Evolutionary conservation across 352 stramenopile genomes (phyloP), one percentile per base, ranked within the genome.

Genomic region (Phytopythium boreale): DNA sequence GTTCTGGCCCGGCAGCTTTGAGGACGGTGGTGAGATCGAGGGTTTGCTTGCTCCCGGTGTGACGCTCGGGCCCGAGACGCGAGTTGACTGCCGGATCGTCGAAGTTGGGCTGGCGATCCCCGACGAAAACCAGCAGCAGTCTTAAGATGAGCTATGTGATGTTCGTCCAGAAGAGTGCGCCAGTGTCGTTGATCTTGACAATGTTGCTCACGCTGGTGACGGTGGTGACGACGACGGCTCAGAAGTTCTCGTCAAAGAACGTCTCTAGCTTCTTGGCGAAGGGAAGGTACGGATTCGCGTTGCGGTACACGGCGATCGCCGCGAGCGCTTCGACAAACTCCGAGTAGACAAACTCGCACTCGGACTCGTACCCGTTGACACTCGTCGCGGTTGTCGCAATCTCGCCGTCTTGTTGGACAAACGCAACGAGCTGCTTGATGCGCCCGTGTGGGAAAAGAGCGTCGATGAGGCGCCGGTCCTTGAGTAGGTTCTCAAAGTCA

Each of bases 1-100:
- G 37, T 95, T 92, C 60, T 95, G 87, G 87, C 87, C 87, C 0
- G 84, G 87, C 26, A 93, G 84, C 64, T 95, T 93, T 69, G 81
- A 91, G 69, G 78, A 93, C 64, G 79, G 77, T 43, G 84, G 84
- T 9, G 87, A 93, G 27, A 73, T 93, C 22, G 87, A 95, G 66
- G 60, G 72, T 27, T 75, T 75, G 60, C 57, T 95, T n/a, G 65
- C 72, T 1, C 61, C 66, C 0, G 77, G 70, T 2, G 71, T 93
- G 4, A 52, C 27, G 0, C 69, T 95, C 8, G 75, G 71, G 29
- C 74, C 77, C 1, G 87, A 95, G 61, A 87, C 80, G 3, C 62
- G 85, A 6, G 80, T 95, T 14, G 87, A 95, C 63, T 95, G 87
- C 66, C 81, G 80, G 17, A 91, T 93, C 49, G 75, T 93, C 31